These are phyloP conservation scores for Globisporangium abappressorium DNA, from an alignment of 352 stramenopile genomes.

Conservation along the genomic window DNA sequence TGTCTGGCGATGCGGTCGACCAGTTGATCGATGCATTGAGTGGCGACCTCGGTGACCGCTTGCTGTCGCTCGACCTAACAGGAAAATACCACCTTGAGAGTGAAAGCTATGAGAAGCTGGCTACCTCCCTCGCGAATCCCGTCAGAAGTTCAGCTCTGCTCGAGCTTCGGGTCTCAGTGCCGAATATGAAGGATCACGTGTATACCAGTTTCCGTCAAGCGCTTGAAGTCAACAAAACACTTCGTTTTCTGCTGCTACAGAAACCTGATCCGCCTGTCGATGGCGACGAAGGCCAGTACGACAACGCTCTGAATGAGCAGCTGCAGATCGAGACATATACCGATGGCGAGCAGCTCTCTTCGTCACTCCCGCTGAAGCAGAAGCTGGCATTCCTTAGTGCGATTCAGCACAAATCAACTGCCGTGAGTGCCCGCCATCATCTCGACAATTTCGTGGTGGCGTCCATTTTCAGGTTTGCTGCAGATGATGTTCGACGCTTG, in stretches of 20 bases:
- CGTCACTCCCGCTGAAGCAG: background rate
- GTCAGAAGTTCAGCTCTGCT: background rate
- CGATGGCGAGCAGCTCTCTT: background rate
- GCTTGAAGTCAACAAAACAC: background rate
- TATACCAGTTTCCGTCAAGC: background rate
- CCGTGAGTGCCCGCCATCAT: background rate
- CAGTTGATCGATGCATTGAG: background rate
- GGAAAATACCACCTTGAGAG: background rate
- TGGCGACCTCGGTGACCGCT: background rate
- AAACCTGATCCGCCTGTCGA: background rate
- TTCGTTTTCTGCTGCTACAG: background rate
- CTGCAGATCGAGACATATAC: no score
- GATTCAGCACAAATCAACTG: background rate
- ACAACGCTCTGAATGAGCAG: no score
- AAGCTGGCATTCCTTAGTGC: background rate
- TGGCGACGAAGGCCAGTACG: background rate
- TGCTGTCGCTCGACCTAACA: background rate
- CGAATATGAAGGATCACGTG: background rate
- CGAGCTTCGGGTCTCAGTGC: background rate
- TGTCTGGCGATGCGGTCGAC: background rate
- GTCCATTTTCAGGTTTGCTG: constrained; percentile 6
- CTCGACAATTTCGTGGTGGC: background rate
- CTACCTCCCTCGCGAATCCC: background rate
- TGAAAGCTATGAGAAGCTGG: background rate
- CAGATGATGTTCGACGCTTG: background rate